Conservation (phyloP, 2,329 filamentous ascomycete genomes). For the Aureobasidium mangrovei region DNA sequence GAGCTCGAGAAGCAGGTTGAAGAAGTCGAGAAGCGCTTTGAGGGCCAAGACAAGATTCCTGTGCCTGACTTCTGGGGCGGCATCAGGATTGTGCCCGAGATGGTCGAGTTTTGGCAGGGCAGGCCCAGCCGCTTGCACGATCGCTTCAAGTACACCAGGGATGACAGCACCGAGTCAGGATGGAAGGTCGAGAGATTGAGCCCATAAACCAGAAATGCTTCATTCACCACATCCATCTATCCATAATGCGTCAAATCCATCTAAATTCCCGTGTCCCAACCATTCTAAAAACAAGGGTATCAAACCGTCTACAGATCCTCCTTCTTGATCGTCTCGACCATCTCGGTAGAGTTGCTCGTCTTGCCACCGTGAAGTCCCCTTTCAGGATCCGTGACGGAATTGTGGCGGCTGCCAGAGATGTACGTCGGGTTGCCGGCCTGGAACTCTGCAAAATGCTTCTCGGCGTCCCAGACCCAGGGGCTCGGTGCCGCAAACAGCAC, state of each 20-base stretch:
- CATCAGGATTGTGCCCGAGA: slow-evolving; percentile 71
- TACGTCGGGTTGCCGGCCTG: slow-evolving; percentile 49
- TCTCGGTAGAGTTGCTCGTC: background rate
- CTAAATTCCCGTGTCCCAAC: background rate
- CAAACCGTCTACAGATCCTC: background rate
- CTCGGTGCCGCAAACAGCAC: slow-evolving; percentile 59
- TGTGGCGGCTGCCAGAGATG: slow-evolving; percentile 22
- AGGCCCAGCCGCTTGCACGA: slow-evolving; percentile 85
- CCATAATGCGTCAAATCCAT: background rate
- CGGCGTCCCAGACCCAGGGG: slow-evolving; percentile 63
- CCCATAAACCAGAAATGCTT: slow-evolving; percentile 41
- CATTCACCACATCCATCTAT: background rate
- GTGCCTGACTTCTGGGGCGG: slow-evolving; percentile 95
- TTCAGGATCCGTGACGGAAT: slow-evolving; percentile 22
- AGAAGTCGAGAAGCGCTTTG: slow-evolving; percentile 68
- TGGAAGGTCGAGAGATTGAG: slow-evolving; percentile 69
- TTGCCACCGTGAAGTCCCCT: slow-evolving; percentile 1
- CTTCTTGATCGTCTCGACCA: slow-evolving; percentile 6
- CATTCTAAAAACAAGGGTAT: background rate
- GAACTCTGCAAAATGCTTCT: slow-evolving; percentile 53
- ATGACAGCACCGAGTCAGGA: slow-evolving; percentile 33
- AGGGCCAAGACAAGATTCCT: slow-evolving; percentile 68
- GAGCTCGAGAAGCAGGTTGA: slow-evolving; percentile 69
- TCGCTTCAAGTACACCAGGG: slow-evolving; percentile 74
- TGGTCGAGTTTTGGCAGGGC: slow-evolving; percentile 94